phyloP scores from a whole-genome alignment of 176 grass and related monocot genomes.

The Aegilops speltoides region DNA sequence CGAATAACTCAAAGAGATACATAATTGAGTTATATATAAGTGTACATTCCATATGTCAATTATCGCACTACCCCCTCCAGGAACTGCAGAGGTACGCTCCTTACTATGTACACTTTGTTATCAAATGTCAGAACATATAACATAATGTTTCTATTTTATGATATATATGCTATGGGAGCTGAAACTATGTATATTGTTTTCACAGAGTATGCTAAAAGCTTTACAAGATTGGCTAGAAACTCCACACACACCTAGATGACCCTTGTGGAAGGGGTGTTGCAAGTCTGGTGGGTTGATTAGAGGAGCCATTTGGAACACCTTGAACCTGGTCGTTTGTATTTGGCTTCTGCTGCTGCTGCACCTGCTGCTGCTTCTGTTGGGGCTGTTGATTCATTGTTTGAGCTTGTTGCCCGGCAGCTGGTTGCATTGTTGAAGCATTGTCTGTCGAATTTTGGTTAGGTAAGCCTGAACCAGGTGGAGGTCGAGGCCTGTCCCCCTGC shows the following conservation, averaged over 20 bases:
- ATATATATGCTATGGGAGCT: slow-evolving; percentile 18
- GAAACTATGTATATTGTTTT: slow-evolving; percentile 34
- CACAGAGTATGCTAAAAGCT: slow-evolving; percentile 50
- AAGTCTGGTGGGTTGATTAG: slow-evolving; percentile 58
- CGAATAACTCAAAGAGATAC: background rate
- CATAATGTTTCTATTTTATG: slow-evolving; percentile 16
- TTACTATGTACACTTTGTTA: slow-evolving; percentile 25
- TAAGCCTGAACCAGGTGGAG: slow-evolving; percentile 47
- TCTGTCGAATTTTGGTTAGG: slow-evolving; percentile 48
- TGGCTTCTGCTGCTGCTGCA: slow-evolving; percentile 45
- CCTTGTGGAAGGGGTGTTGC: slow-evolving; percentile 93
- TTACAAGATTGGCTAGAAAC: slow-evolving; percentile 85
- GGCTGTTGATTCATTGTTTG: slow-evolving; percentile 54
- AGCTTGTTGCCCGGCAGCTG: slow-evolving; percentile 48
- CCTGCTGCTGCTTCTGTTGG: slow-evolving; percentile 33
- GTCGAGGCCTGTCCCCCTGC: slow-evolving; percentile 66
- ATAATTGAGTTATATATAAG: background rate
- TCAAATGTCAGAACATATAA: slow-evolving; percentile 31
- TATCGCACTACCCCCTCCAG: background rate
- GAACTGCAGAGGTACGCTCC: background rate
- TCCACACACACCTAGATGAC: slow-evolving; percentile 99
- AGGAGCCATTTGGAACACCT: slow-evolving; percentile 61
- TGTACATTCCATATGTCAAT: background rate
- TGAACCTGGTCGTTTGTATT: slow-evolving; percentile 47
- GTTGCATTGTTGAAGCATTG: slow-evolving; percentile 42